Conservation (phyloP, 2,329 filamentous ascomycete species). For the Mycosphaerella sp. region DNA sequence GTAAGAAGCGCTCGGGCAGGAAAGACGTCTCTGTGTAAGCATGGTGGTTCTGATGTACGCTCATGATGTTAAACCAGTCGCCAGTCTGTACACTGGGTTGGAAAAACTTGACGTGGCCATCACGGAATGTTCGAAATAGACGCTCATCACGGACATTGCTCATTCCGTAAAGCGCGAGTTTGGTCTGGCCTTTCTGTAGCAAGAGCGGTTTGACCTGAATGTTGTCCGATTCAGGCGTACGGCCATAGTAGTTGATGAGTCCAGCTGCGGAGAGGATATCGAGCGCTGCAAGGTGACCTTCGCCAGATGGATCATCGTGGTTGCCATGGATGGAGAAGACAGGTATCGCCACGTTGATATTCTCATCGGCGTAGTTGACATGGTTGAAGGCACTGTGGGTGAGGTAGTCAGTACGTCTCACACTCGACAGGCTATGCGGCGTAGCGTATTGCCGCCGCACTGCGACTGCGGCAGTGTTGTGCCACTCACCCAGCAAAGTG, state of each 20-base stretch:
- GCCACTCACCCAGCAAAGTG: slow-evolving; percentile 56
- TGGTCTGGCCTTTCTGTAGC: slow-evolving; percentile 87
- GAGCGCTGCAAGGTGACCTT: slow-evolving; percentile 83
- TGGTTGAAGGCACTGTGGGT: slow-evolving; percentile 68
- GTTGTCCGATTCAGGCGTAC: slow-evolving; percentile 85
- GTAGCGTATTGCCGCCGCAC: neutral
- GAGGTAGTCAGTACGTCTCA: slow-evolving; percentile 10
- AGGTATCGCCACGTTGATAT: slow-evolving; percentile 95
- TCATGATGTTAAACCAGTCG: slow-evolving; percentile 95
- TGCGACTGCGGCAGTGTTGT: neutral
- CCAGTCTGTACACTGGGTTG: slow-evolving; percentile 69
- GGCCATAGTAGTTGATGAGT: slow-evolving; percentile 91
- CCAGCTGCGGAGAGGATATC: slow-evolving; percentile 88
- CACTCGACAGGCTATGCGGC: neutral
- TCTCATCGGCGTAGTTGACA: slow-evolving; percentile 95
- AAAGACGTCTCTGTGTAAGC: slow-evolving; percentile 91
- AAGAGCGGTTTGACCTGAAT: slow-evolving; percentile 88
- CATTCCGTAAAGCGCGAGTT: slow-evolving; percentile 86
- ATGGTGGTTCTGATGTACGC: slow-evolving; percentile 93
- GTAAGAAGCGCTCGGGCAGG: slow-evolving; percentile 85
- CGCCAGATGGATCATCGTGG: slow-evolving; percentile 95
- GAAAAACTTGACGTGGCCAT: slow-evolving; percentile 91
- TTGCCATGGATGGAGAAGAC: slow-evolving; percentile 99
- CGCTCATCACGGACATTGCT: slow-evolving; percentile 96
- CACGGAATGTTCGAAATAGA: slow-evolving; percentile 85